Base-by-base conservation (phyloP, 805 yeast genomes). In the Brettanomyces anomalus region DNA sequence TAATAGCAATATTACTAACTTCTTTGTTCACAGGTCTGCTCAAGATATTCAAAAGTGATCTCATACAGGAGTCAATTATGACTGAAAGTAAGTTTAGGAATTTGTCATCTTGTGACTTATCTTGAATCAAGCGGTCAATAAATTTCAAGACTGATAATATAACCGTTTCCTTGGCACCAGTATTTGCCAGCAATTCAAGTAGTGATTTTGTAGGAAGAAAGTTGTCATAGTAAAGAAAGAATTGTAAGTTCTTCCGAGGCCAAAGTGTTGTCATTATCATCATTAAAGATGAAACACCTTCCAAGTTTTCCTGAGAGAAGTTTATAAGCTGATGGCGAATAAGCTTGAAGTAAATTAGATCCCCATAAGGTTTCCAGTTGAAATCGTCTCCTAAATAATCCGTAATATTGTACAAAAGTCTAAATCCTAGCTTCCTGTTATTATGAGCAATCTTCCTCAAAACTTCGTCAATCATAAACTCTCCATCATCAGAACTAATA, bases 201-300 rank as follows among this genome's bases (percentile, higher is more conserved):
- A 87, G 57, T 2, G 88, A 77, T 13, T 52, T 57, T 0, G 74
- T 69, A 6, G 87, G 74, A 2, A 73, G 66, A 40, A 62, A 68
- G 37, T 81, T 72, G 48, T 84, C 83, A 43, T 69, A 61, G 43
- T 70, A 70, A 36, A 86, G 60, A 45, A 81, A 75, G 13, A 67
- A 66, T 38, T 70, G 63, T 33, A 81, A 67, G 18, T 65, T 64
- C 4, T 66, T 64, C 28, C 62, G 57, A 4, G 67, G 56, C 39
- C 83, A 65, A 79, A 95, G 74, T 7, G 72, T 64, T 5, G 76
- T 61, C 53, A 90, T 72, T 8, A 87, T 56, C 43, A 69, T 75
- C 75, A 89, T 64, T 36, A 90, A 57, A 0, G 95, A 73, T 0
- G 97, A 87, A 0, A 90, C 81, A 53, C 83, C 87, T 55, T 87